phyloP scores from a whole-genome alignment of 441 rosid species.

The Erodium moschatum region DNA sequence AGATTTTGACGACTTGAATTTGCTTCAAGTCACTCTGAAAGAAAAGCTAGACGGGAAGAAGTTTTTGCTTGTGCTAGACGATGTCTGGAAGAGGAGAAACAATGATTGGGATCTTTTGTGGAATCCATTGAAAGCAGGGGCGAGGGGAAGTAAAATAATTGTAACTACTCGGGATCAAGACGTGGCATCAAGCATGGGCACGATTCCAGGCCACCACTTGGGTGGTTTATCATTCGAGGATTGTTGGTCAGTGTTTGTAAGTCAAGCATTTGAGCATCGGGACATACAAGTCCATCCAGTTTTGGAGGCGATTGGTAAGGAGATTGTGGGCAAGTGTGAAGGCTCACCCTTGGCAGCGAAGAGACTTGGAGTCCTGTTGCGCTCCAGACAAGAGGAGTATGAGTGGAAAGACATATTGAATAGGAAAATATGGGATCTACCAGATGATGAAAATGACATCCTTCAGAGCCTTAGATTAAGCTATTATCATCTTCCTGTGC shows the following conservation, averaged over 20 bases:
- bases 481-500: slow-evolving; percentile 29
- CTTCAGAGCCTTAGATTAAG: slow-evolving; percentile 29
- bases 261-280: slow-evolving; percentile 20
- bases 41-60: slow-evolving; percentile 14
- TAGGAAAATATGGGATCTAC: slow-evolving; percentile 26
- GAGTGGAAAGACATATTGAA: slow-evolving; percentile 32
- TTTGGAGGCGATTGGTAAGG: slow-evolving; percentile 17
- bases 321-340: slow-evolving; percentile 26
- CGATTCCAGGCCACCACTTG: slow-evolving; percentile 24
- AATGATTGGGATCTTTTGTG: slow-evolving; percentile 23
- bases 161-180: slow-evolving; percentile 28
- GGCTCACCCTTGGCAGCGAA: slow-evolving; percentile 32
- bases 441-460: slow-evolving; percentile 19
- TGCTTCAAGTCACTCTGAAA: slow-evolving; percentile 19
- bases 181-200: slow-evolving; percentile 18
- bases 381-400: slow-evolving; percentile 18
- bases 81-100: slow-evolving; percentile 29
- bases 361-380: slow-evolving; percentile 25
- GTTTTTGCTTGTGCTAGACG: slow-evolving; percentile 31
- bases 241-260: slow-evolving; percentile 21
- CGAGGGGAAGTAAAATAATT: slow-evolving; percentile 31
- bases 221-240: slow-evolving; percentile 17
- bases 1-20: slow-evolving; percentile 15
- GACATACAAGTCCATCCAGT: slow-evolving; percentile 15
- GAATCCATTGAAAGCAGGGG: slow-evolving; percentile 23